Percentiles rank a stretch among this genome's conserved stretches.
Conservation (phyloP, 129 eudicot genomes). For the Arctium lappa region DNA sequence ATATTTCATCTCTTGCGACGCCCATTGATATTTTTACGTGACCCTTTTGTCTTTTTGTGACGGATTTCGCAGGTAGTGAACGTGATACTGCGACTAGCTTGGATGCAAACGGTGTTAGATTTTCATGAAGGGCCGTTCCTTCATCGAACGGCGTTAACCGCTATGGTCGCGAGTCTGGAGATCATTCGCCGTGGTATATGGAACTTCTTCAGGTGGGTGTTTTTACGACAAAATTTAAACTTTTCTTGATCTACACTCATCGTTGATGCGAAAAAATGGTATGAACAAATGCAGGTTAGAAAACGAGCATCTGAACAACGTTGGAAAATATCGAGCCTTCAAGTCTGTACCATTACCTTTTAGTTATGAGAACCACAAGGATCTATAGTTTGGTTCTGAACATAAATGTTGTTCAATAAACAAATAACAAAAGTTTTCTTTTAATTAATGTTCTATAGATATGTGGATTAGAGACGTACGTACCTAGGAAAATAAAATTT, state of each 20-base stretch:
- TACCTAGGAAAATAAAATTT: not conserved
- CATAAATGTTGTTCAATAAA: not conserved
- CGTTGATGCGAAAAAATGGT: not conserved
- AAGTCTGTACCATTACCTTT: constrained; percentile 60
- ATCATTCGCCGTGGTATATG: constrained; percentile 70
- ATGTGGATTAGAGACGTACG: not conserved
- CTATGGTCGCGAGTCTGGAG: constrained; percentile 56
- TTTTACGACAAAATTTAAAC: not conserved
- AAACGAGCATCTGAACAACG: constrained; percentile 63
- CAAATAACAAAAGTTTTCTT: not conserved
- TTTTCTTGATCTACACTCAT: not conserved
- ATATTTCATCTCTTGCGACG: not conserved
- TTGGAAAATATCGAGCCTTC: constrained; percentile 60
- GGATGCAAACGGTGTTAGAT: constrained; percentile 62
- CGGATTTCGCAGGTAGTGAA: constrained; percentile 41
- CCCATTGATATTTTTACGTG: not conserved
- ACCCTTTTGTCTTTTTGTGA: not conserved
- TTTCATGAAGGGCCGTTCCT: constrained; percentile 47
- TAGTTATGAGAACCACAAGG: constrained; percentile 35
- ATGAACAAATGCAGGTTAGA: constrained; percentile 34
- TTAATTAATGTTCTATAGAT: too few relatives aligned
- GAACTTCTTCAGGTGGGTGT: constrained; percentile 64
- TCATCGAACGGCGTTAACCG: constrained; percentile 43
- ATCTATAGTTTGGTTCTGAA: not conserved
- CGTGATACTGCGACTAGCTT: constrained; percentile 56